Base-by-base conservation (phyloP, 2,329 filamentous ascomycete species). In the Phyllosticta citriasiana region DNA sequence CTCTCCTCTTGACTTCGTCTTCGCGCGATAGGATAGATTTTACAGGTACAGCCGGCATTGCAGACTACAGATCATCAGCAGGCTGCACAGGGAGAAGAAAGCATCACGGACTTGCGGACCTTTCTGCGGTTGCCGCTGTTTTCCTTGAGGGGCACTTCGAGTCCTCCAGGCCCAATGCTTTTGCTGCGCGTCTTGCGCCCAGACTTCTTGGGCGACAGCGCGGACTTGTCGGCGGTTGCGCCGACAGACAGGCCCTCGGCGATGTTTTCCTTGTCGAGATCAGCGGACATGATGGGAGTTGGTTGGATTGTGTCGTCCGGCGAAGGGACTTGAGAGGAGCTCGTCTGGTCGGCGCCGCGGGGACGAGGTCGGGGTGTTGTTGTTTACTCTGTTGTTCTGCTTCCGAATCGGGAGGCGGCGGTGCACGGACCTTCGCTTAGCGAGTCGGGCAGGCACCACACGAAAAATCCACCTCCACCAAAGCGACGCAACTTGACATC, bases 161-260 rank as follows among this genome's bases (percentile, higher is more conserved):
- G 76, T 26, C 92, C 91, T 57, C 93, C 94, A 16, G 94, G 93
- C 2, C 94, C 94, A 67, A 99, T 87, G 76, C 93, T 97, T 79
- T 97, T 97, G 76, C 93, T 97, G 66, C 94, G 86, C 62, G 88
- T 70, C 65, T 73, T 73, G 56, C 68, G 66, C 24, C 55, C 55
- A 55, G 68, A 64, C 60, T 74, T 74, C 52, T 67, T 70, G 4
- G 70, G 67, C 9, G 72, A 71, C 19, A 67, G 55, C 16, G 68
- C 61, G 0, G 68, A 64, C 59, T 66, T 63, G 26, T 65, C 66
- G 64, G 71, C 68, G 5, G 69, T 67, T 6, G 65, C 33, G 53
- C 62, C 66, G 7, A 72, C 69, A 19, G 71, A 61, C n/a, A 76
- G 66, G 25, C 73, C 73, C 53, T 75, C 73, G 40, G 73, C 71